Percentiles rank a stretch among this genome's conserved stretches.
Evolutionary conservation across 2,329 filamentous ascomycete species (phyloP).

Genomic region (Fusarium sambucinum): DNA sequence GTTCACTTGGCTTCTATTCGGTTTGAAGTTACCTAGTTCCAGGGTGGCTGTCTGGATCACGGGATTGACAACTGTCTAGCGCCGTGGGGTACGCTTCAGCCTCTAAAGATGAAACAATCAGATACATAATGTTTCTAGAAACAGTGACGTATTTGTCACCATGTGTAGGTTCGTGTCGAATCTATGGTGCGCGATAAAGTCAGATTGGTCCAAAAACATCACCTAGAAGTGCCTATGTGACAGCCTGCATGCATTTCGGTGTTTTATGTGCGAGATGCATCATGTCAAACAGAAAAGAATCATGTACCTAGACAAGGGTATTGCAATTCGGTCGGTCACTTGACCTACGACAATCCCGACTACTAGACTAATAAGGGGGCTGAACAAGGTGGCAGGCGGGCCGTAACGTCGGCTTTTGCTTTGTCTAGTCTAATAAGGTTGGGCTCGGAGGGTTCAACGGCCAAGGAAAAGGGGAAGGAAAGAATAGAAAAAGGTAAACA

Average conservation of each 20-base stretch:
- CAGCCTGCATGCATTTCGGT: conserved; percentile 2
- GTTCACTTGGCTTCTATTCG: conserved; percentile 19
- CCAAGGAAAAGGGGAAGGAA: conserved; percentile 15
- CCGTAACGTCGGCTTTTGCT: conserved; percentile 10
- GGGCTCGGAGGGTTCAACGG: conserved; percentile 4
- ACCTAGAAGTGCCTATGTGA: not conserved
- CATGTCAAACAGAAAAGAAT: conserved; percentile 19
- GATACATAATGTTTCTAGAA: conserved; percentile 4
- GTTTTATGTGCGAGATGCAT: conserved; percentile 12
- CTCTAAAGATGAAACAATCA: conserved; percentile 18
- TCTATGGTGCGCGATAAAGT: not conserved
- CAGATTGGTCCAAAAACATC: not conserved
- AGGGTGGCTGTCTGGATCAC: conserved; percentile 32
- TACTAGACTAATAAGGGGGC: conserved; percentile 18
- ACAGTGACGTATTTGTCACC: not conserved
- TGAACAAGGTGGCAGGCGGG: conserved; percentile 20
- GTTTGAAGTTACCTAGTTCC: not conserved
- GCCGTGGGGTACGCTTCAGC: conserved; percentile 15
- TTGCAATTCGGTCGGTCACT: conserved; percentile 35
- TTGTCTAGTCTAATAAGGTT: conserved; percentile 6
- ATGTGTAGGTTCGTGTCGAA: not conserved
- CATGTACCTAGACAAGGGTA: conserved; percentile 14
- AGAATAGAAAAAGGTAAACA: conserved; percentile 6
- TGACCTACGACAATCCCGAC: conserved; percentile 24
- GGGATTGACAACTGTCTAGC: conserved; percentile 42